A percentile compares a stretch with the other conserved stretches of the same genome.
Conservation (phyloP, 306 rosid species). For the Cicer bijugum region DNA sequence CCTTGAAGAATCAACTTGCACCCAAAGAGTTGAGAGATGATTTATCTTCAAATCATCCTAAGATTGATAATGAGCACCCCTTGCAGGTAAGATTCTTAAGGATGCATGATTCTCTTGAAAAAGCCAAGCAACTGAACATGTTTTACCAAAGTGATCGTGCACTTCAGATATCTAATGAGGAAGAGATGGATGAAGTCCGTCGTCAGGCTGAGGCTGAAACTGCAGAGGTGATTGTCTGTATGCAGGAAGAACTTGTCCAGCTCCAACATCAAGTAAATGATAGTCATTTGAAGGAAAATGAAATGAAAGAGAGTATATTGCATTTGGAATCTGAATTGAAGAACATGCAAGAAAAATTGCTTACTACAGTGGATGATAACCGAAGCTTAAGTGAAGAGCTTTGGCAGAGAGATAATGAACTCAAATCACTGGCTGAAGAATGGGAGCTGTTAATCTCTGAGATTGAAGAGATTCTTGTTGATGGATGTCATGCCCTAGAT, state of each 20-base stretch:
- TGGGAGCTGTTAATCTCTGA: constrained; percentile 73
- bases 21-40: constrained; percentile 57
- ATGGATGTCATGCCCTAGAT: constrained; percentile 69
- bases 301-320: constrained; percentile 61
- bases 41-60: constrained; percentile 49
- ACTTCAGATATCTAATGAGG: constrained; percentile 74
- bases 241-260: constrained; percentile 88
- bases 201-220: constrained; percentile 94
- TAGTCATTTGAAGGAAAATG: constrained; percentile 67
- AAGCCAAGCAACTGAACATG: constrained; percentile 79
- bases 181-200: constrained; percentile 84
- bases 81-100: constrained; percentile 66
- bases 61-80: constrained; percentile 50
- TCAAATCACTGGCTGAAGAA: constrained; percentile 65
- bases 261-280: constrained; percentile 80
- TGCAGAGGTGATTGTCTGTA: constrained; percentile 85
- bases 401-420: constrained; percentile 59
- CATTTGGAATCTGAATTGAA: constrained; percentile 68
- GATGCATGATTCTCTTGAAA: constrained; percentile 92
- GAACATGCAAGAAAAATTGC: constrained; percentile 60
- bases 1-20: constrained; percentile 61
- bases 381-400: constrained; percentile 60
- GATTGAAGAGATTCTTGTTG: constrained; percentile 77
- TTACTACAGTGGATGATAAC: constrained; percentile 53
- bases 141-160: constrained; percentile 79